Percentiles rank a stretch among this genome's conserved stretches.
phyloP scores from a whole-genome alignment of 2,329 filamentous ascomycete genomes.

The Paracorniculantispora psalliotae region DNA sequence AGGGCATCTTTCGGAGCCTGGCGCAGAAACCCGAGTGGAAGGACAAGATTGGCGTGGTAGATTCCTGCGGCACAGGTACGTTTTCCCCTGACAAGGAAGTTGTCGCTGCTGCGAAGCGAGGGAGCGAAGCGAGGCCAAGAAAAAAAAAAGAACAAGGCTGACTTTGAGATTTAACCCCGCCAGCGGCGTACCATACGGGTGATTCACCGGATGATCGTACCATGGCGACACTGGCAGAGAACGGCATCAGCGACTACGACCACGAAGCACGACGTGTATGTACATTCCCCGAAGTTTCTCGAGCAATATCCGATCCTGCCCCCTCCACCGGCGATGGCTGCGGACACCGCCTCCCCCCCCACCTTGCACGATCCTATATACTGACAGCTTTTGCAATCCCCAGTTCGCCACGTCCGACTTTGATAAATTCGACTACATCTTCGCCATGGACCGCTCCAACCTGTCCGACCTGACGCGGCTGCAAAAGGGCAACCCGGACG shows the following conservation, averaged over 20 bases:
- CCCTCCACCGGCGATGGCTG: no score
- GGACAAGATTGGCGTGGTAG: slow-evolving; percentile 60
- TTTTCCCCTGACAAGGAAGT: no score
- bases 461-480: slow-evolving; percentile 62
- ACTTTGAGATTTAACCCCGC: not conserved
- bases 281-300: slow-evolving; percentile 13
- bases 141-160: no score
- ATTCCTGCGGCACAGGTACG: slow-evolving; percentile 76
- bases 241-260: slow-evolving; percentile 72
- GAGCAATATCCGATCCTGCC: no score
- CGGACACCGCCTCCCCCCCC: no score
- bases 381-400: not conserved
- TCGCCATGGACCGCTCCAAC: slow-evolving; percentile 90
- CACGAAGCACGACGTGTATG: slow-evolving; percentile 72
- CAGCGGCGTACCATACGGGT: slow-evolving; percentile 76
- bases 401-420: slow-evolving; percentile 66
- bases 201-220: slow-evolving; percentile 77
- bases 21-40: slow-evolving; percentile 56
- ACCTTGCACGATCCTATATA: no score
- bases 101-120: no score
- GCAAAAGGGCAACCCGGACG: slow-evolving; percentile 51
- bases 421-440: slow-evolving; percentile 80
- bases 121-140: no score
- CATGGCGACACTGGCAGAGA: slow-evolving; percentile 66
- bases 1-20: slow-evolving; percentile 80